Percentiles rank a stretch among this genome's conserved stretches.
phyloP scores from a whole-genome alignment of 2,329 filamentous ascomycete species.

The Epichloe hybrida region DNA sequence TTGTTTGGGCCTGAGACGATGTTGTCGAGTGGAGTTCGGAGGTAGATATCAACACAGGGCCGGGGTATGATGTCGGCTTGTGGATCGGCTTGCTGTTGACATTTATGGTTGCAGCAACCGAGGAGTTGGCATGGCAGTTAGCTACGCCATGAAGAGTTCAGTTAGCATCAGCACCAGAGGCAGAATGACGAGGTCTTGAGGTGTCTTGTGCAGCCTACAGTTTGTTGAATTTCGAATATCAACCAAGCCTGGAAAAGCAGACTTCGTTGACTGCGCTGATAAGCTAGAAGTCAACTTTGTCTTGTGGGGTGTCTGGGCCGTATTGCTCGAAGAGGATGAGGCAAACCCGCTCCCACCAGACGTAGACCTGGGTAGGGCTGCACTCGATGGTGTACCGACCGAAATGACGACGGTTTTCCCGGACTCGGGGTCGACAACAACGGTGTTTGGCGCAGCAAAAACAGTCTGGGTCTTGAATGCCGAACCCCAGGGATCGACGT shows the following conservation, averaged over 20 bases:
- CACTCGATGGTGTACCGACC: constrained; percentile 10
- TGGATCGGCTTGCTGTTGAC: constrained; percentile 1
- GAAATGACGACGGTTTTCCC: constrained; percentile 24
- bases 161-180: not conserved
- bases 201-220: constrained; percentile 7
- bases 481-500: constrained; percentile 34
- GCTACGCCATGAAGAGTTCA: not conserved
- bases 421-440: constrained; percentile 22
- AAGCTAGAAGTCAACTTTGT: constrained; percentile 6
- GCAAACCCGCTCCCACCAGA: constrained; percentile 10
- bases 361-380: constrained; percentile 12
- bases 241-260: constrained; percentile 5
- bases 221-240: constrained; percentile 13
- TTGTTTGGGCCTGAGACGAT: not conserved
- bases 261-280: constrained; percentile 7
- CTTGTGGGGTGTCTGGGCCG: not conserved
- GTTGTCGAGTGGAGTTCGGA: not conserved
- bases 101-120: not conserved
- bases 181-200: not conserved
- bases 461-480: constrained; percentile 31
- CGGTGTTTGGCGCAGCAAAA: constrained; percentile 24
- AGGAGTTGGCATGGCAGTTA: constrained; percentile 3
- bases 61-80: not conserved
- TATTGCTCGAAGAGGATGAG: constrained; percentile 5
- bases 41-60: not conserved